Base-by-base conservation (phyloP, 208 protist species). In the Jaenimonas drosophilae region DNA sequence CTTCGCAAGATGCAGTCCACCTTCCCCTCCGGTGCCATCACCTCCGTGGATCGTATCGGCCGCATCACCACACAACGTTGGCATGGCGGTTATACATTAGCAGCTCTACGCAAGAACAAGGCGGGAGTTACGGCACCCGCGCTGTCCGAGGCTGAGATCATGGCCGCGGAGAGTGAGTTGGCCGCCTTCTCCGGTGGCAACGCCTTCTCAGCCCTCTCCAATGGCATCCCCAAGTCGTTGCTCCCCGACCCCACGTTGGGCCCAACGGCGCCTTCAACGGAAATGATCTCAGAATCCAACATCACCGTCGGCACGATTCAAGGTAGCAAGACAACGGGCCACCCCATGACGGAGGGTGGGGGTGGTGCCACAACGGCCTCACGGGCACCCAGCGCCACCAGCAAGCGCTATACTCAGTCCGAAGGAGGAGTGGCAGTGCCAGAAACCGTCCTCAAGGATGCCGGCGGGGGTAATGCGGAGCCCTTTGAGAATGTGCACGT, bases 21-120 rank as follows among this genome's bases (percentile, higher is more conserved):
- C 19, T 95, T 95, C 49, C 78, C 83, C 0, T 26, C 52, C 32
- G 80, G 83, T 24, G 64, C 70, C 4, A 69, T 89, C 46, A 86
- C 86, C 23, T 81, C 74, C 2, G 75, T 94, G 7, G 86, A 94
- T 39, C 86, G 79, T 37, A 76, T 88, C 38, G 86, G 86, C 46
- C 74, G 69, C 52, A 88, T 94, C 59, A 75, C 64, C 3, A 86
- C 76, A 1, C 80, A 89, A 50, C 74, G 76, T 14, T 93, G 74
- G 77, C 64, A 90, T 17, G 80, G 82, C 26, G 85, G 85, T 9
- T 84, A 88, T 55, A 93, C 76, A 32, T 65, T 90, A 16, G 80
- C 76, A 2, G 64, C 80, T 17, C 53, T 89, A 28, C 78, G 79
- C 9, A 48, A 66, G 4, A 74, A 76, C 52, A 78, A 78, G 26